Percentiles rank a stretch among this genome's conserved stretches.
phyloP scores from a whole-genome alignment of 1,284 basidiomycete genomes.

The Cutaneotrichosporon curvatum region DNA sequence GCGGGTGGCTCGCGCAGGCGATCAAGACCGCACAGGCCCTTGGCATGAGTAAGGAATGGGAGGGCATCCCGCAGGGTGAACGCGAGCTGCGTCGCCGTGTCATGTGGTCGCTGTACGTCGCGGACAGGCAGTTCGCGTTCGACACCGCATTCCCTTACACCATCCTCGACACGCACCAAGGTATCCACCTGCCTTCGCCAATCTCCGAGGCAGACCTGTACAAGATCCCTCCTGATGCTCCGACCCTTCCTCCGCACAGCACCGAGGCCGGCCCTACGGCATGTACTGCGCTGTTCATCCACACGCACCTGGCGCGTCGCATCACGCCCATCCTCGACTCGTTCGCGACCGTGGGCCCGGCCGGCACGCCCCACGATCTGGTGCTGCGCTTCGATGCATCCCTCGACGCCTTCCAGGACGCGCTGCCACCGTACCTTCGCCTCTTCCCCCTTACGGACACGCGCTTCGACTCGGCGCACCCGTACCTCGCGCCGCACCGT shows the following conservation, averaged over 20 bases:
- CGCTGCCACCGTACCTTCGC: conserved; percentile 36
- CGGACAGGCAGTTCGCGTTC: conserved; percentile 37
- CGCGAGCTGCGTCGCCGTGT: conserved; percentile 38
- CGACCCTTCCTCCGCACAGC: conserved; percentile 27
- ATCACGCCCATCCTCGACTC: conserved; percentile 39
- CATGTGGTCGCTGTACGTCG: conserved; percentile 40
- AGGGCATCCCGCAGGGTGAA: conserved; percentile 35
- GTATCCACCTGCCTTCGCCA: conserved; percentile 36
- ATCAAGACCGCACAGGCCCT: conserved; percentile 39
- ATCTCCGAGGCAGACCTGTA: conserved; percentile 39
- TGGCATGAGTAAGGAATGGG: conserved; percentile 41
- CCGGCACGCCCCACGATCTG: conserved; percentile 30
- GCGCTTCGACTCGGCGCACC: conserved; percentile 27
- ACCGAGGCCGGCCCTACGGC: conserved; percentile 32
- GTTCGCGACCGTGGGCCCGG: conserved; percentile 31
- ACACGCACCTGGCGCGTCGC: conserved; percentile 35
- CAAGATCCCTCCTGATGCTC: conserved; percentile 24
- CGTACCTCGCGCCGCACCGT: conserved; percentile 36
- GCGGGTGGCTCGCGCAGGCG: conserved; percentile 34
- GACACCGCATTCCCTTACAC: conserved; percentile 40
- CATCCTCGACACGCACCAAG: conserved; percentile 37
- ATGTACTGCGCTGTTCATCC: conserved; percentile 36
- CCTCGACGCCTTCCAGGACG: conserved; percentile 36
- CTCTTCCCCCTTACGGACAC: conserved; percentile 39
- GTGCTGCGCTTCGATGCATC: conserved; percentile 35